Evolutionary conservation across 768 basidiomycete species (phyloP).

Genomic region (Chalciporus piperatus): DNA sequence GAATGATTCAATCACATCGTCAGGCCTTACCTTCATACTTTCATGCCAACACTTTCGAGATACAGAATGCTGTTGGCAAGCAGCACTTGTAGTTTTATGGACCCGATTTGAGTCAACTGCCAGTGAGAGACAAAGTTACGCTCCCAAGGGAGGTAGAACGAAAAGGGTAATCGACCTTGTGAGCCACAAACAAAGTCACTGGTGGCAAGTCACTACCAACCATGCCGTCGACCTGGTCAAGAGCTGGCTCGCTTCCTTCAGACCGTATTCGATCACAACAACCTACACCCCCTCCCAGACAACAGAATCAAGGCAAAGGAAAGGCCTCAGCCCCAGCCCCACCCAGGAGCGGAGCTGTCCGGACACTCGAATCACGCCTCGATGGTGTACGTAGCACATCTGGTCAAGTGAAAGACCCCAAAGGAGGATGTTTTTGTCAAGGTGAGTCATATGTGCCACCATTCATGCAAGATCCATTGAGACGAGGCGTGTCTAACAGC

Average conservation of each 20-base stretch:
- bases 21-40: no score
- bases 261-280: slow-evolving; percentile 47
- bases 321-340: slow-evolving; percentile 36
- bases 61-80: no score
- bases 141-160: no score
- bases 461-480: background rate
- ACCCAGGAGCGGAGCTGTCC: slow-evolving; percentile 49
- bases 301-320: slow-evolving; percentile 35
- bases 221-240: slow-evolving; percentile 25
- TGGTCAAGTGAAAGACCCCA: slow-evolving; percentile 47
- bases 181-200: no score
- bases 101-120: no score
- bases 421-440: slow-evolving; percentile 70
- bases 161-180: no score
- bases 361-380: slow-evolving; percentile 44
- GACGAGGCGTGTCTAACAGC: slow-evolving; percentile 35
- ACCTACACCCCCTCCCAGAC: slow-evolving; percentile 17
- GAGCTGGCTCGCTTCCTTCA: slow-evolving; percentile 48
- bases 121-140: no score
- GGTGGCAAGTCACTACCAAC: slow-evolving; percentile 8
- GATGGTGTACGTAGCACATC: no score
- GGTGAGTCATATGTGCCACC: slow-evolving; percentile 29
- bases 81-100: no score
- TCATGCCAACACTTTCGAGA: no score
- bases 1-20: no score